These are phyloP conservation scores for Claviceps sp. DNA, from an alignment of 2,329 filamentous ascomycete species.

Conservation along the genomic window DNA sequence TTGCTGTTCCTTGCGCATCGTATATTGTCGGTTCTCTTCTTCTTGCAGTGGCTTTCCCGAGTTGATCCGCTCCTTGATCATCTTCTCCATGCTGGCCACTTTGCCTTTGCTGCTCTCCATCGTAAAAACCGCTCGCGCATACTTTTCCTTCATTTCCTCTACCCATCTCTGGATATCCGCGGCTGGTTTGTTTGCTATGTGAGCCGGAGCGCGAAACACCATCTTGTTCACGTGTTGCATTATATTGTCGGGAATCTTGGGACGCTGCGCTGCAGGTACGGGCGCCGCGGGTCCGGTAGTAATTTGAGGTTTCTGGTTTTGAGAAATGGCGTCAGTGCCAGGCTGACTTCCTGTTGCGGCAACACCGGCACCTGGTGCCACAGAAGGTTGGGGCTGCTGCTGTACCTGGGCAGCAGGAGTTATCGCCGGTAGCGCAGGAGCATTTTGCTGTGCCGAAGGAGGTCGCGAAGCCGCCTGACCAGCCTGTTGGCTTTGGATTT, in stretches of 20 bases:
- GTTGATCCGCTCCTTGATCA: conserved; percentile 27
- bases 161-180: conserved; percentile 35
- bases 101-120: conserved; percentile 34
- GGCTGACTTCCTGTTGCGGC: conserved; percentile 3
- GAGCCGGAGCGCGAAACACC: conserved; percentile 29
- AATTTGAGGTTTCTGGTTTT: conserved; percentile 11
- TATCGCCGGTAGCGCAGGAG: conserved; percentile 7
- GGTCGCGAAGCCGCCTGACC: conserved; percentile 12
- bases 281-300: background rate
- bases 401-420: conserved; percentile 10
- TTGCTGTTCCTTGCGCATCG: conserved; percentile 29
- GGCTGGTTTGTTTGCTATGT: conserved; percentile 27
- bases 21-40: conserved; percentile 32
- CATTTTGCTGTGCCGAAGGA: conserved; percentile 7
- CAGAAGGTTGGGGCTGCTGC: conserved; percentile 2
- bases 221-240: conserved; percentile 34
- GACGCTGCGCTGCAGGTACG: conserved; percentile 12
- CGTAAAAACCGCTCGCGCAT: conserved; percentile 32
- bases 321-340: conserved; percentile 6
- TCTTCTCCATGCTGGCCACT: conserved; percentile 28
- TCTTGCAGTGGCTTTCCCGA: conserved; percentile 30
- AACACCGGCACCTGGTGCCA: conserved; percentile 1
- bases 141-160: conserved; percentile 32
- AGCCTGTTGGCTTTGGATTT: conserved; percentile 12
- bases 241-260: conserved; percentile 29